These are phyloP conservation scores for Lachancea sp. DNA, from an alignment of 805 yeast species.

Conservation along the genomic window DNA sequence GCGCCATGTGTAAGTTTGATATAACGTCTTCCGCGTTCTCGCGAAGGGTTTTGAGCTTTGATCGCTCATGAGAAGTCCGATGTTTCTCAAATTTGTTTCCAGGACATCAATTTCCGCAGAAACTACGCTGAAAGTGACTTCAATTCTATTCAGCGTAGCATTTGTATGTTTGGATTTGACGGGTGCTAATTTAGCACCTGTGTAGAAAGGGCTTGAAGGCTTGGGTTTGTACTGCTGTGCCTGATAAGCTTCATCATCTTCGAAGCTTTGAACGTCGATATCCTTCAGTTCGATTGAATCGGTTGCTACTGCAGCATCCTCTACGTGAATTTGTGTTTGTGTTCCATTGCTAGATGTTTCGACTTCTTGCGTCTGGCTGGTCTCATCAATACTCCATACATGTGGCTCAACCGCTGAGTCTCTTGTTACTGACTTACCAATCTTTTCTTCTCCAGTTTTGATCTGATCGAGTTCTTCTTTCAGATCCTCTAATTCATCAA, in stretches of 20 bases:
- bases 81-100: constrained; percentile 25
- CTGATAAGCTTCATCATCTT: constrained; percentile 30
- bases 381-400: not conserved
- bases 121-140: constrained; percentile 22
- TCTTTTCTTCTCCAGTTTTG: not conserved
- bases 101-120: constrained; percentile 33
- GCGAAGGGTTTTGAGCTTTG: constrained; percentile 24
- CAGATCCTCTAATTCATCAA: constrained; percentile 20
- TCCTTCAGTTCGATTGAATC: constrained; percentile 11
- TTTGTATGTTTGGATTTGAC: constrained; percentile 13
- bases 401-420: not conserved
- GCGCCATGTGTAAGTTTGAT: constrained; percentile 35
- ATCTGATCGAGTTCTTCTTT: constrained; percentile 16
- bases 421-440: not conserved
- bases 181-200: constrained; percentile 16
- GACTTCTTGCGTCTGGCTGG: not conserved
- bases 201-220: constrained; percentile 16
- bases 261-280: constrained; percentile 25
- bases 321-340: not conserved
- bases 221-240: constrained; percentile 23
- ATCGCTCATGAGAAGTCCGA: constrained; percentile 30
- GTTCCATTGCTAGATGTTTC: constrained; percentile 2
- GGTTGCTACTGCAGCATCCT: constrained; percentile 18
- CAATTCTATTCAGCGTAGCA: constrained; percentile 17
- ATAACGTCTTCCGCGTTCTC: constrained; percentile 27